These are phyloP conservation scores for Salvia rosmarinus DNA, from an alignment of 257 asterid species.

Conservation along the genomic window DNA sequence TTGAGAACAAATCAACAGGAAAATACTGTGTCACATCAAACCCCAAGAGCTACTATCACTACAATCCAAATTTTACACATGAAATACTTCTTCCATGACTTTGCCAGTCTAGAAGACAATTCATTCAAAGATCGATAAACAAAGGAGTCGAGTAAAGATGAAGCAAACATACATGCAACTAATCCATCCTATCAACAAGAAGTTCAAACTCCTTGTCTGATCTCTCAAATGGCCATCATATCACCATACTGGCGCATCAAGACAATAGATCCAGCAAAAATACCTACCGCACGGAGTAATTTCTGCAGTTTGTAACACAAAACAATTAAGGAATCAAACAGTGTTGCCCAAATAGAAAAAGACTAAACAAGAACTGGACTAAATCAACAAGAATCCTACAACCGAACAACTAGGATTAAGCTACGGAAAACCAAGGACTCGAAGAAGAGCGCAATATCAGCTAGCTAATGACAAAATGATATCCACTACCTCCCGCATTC, in stretches of 20 bases:
- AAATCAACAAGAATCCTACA: not conserved
- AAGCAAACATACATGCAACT: not conserved
- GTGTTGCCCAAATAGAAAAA: not conserved
- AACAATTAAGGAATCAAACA: not conserved
- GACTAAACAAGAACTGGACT: not conserved
- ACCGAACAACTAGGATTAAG: not conserved
- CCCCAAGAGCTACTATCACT: not conserved
- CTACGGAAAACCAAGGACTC: not conserved
- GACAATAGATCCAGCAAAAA: slow-evolving; percentile 82
- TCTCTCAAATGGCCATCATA: slow-evolving; percentile 67
- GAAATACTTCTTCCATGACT: slow-evolving; percentile 26
- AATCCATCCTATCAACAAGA: slow-evolving; percentile 23
- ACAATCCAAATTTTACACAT: slow-evolving; percentile 22
- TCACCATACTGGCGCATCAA: slow-evolving; percentile 87
- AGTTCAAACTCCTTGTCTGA: not conserved
- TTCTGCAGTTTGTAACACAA: slow-evolving; percentile 55
- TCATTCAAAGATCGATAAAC: not conserved
- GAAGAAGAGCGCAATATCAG: not conserved
- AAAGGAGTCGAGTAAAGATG: not conserved
- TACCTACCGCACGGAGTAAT: slow-evolving; percentile 72
- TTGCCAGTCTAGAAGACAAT: slow-evolving; percentile 5
- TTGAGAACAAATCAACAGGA: not conserved
- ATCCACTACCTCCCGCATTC: not conserved
- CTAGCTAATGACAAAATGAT: not conserved
- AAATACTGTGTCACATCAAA: not conserved